These are phyloP conservation scores for Coniferiporia sulphurascens DNA, from an alignment of 1,284 basidiomycete species.

Conservation along the genomic window DNA sequence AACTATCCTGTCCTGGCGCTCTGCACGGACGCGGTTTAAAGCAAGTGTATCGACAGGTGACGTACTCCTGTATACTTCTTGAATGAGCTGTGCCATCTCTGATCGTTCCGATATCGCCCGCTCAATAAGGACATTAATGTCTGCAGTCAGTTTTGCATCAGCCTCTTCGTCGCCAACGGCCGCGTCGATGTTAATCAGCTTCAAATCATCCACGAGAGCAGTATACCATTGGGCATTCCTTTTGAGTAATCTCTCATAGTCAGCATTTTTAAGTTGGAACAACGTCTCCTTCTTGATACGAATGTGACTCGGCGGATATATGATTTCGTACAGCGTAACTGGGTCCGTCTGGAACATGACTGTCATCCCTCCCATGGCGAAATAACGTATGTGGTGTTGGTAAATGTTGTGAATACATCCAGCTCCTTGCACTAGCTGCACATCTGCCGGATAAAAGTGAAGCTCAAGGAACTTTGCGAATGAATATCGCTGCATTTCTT, in stretches of 20 bases:
- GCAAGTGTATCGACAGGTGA: conserved; percentile 81
- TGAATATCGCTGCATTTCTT: conserved; percentile 92
- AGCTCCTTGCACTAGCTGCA: conserved; percentile 75
- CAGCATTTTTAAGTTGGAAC: conserved; percentile 84
- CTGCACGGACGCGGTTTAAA: conserved; percentile 83
- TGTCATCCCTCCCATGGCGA: conserved; percentile 79
- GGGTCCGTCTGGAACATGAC: conserved; percentile 89
- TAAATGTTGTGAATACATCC: conserved; percentile 95
- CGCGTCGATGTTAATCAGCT: conserved; percentile 70
- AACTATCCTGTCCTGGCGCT: conserved; percentile 92
- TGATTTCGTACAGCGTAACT: conserved; percentile 79
- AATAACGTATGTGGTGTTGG: conserved; percentile 90
- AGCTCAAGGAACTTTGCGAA: conserved; percentile 92
- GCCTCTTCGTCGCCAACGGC: conserved; percentile 68
- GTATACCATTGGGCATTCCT: conserved; percentile 72
- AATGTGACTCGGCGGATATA: conserved; percentile 86
- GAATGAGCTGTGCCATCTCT: conserved; percentile 73
- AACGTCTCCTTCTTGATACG: conserved; percentile 82
- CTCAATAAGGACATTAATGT: conserved; percentile 64
- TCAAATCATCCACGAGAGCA: conserved; percentile 67
- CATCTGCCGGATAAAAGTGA: conserved; percentile 86
- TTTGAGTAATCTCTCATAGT: conserved; percentile 75
- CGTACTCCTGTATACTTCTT: conserved; percentile 77
- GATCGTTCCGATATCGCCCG: conserved; percentile 72
- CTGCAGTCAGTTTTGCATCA: conserved; percentile 53